Evolutionary conservation across 2,329 filamentous ascomycete species (phyloP), one percentile per base, ranked within the genome.

Genomic region (Aspergillus vadensis): DNA sequence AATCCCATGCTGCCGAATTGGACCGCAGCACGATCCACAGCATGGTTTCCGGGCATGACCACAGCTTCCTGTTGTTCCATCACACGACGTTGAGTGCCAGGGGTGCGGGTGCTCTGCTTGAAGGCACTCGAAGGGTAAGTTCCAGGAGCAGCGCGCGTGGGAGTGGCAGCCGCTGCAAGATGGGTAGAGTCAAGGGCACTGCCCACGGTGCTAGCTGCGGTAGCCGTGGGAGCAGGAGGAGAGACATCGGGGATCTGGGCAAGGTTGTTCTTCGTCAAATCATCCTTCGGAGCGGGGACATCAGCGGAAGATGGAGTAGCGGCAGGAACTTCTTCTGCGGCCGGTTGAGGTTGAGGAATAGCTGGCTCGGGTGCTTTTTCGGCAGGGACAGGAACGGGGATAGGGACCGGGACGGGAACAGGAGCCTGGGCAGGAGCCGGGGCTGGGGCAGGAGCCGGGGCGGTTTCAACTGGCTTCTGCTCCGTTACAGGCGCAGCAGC

Each of bases 51-150:
- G 49, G 95, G 95, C 94, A 99, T 97, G 66, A 97, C 92, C 43
- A 99, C 95, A 61, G 95, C 92, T 80, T 99, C 95, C 77, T 97
- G 93, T 75, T 99, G 95, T 70, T 98, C 93, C 71, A 96, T 83
- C 57, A 97, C 85, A 70, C 92, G 90, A 67, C 94, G 88, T 76
- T 96, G 90, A 77, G 90, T 92, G 79, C 89, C 93, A 19, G 91
- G 86, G 57, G 87, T 88, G 63, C 94, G 90, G 62, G 82, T 81
- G 91, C 91, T 80, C 57, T 74, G 72, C 66, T 96, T 97, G 70
- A 91, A 83, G 25, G 92, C 91, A 53, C 88, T 90, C n/a, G 91
- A 85, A 53, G 90, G 91, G 75, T 86, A 96, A 57, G 91, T 91
- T 71, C 89, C 90, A 56, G 88, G 77, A 44, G 86, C 83, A 43